These are phyloP conservation scores for Mesembryanthemum crystallinum DNA, from an alignment of 148 eudicot genomes.

Conservation along the genomic window DNA sequence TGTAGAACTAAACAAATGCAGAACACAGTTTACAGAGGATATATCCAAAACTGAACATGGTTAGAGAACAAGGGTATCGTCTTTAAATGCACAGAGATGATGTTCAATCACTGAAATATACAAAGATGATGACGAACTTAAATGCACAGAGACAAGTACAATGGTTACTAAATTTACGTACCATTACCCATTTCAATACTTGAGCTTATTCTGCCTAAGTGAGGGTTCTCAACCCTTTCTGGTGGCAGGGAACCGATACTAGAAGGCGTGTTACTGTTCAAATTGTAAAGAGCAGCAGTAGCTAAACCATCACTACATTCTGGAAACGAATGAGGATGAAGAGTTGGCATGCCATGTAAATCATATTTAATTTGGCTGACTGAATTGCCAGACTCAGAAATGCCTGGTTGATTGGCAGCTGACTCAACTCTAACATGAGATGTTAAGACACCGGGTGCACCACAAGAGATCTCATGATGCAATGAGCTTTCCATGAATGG, in stretches of 20 bases:
- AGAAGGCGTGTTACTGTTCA: conserved; percentile 35
- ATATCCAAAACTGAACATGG: neutral
- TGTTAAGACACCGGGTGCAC: conserved; percentile 54
- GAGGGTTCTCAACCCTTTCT: conserved; percentile 45
- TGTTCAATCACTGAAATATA: neutral
- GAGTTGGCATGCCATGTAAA: conserved; percentile 31
- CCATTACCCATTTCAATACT: conserved; percentile 49
- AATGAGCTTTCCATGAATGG: conserved; percentile 35
- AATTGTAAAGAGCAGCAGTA: conserved; percentile 40
- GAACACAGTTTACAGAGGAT: neutral
- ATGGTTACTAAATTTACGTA: conserved; percentile 19
- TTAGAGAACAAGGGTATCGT: neutral
- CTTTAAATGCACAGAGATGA: neutral
- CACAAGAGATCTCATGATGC: conserved; percentile 52
- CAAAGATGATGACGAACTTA: neutral
- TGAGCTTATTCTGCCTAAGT: conserved; percentile 39
- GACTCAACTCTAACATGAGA: conserved; percentile 53
- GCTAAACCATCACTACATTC: conserved; percentile 51
- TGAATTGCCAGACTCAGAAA: conserved; percentile 39
- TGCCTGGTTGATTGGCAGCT: conserved; percentile 39
- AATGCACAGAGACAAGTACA: neutral
- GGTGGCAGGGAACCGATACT: conserved; percentile 33
- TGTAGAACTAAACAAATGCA: neutral
- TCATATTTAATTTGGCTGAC: conserved; percentile 38
- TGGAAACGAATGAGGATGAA: conserved; percentile 66